Percentiles rank a stretch among this genome's conserved stretches.
Evolutionary conservation across 1,284 basidiomycete genomes (phyloP).

Genomic region (Inonotus obliquus): DNA sequence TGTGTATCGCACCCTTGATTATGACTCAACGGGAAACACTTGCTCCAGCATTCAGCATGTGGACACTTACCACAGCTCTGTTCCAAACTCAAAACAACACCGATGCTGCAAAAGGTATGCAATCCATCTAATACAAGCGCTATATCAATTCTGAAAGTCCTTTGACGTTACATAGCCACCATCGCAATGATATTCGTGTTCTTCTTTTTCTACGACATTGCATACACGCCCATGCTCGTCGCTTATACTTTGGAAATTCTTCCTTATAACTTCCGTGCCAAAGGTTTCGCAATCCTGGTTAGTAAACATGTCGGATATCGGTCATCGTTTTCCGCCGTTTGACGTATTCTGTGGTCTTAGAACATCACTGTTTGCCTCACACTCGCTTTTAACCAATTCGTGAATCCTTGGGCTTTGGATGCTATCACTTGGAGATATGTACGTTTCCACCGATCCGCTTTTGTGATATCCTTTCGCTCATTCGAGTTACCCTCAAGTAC

Average conservation of each 20-base stretch:
- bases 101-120: constrained; percentile 49
- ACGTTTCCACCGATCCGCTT: constrained; percentile 16
- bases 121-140: neutral
- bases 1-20: neutral
- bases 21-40: neutral
- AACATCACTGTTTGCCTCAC: constrained; percentile 53
- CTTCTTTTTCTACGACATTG: constrained; percentile 65
- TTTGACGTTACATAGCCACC: constrained; percentile 38
- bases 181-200: constrained; percentile 70
- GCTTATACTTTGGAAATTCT: constrained; percentile 74
- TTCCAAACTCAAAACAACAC: constrained; percentile 43
- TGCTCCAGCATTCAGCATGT: constrained; percentile 45
- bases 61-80: constrained; percentile 57
- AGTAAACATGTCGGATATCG: constrained; percentile 15
- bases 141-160: neutral
- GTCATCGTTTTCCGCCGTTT: neutral
- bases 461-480: neutral
- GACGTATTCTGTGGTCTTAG: constrained; percentile 30
- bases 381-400: constrained; percentile 66
- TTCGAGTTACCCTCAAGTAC: constrained; percentile 33
- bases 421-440: constrained; percentile 65
- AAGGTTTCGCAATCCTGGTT: constrained; percentile 75
- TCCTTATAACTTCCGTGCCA: constrained; percentile 67
- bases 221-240: constrained; percentile 71
- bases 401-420: constrained; percentile 68